phyloP scores from a whole-genome alignment of 805 yeast species.

The Yamadazyma scolyti region DNA sequence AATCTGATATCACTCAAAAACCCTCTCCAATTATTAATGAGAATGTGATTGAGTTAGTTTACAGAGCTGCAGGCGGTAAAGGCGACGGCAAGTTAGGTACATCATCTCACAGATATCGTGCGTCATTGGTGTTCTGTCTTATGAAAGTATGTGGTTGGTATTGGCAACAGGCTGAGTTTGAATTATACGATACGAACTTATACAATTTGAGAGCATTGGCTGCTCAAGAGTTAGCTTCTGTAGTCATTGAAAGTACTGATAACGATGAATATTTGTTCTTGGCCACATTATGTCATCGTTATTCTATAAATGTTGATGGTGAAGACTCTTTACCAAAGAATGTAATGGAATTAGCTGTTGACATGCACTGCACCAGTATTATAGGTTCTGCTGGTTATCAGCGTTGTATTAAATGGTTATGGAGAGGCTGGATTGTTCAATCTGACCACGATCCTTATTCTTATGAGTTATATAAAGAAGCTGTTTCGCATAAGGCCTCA shows the following conservation, averaged over 20 bases:
- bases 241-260: slow-evolving; percentile 58
- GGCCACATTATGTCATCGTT: slow-evolving; percentile 74
- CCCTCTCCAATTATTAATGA: slow-evolving; percentile 59
- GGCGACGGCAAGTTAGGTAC: slow-evolving; percentile 56
- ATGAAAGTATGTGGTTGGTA: slow-evolving; percentile 82
- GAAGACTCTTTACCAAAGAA: slow-evolving; percentile 61
- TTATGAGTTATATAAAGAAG: slow-evolving; percentile 61
- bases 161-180: slow-evolving; percentile 51
- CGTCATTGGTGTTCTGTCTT: slow-evolving; percentile 65
- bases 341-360: slow-evolving; percentile 83
- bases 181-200: slow-evolving; percentile 65
- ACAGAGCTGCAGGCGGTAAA: slow-evolving; percentile 77
- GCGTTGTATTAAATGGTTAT: slow-evolving; percentile 81
- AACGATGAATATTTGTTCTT: slow-evolving; percentile 64
- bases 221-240: slow-evolving; percentile 72
- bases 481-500: slow-evolving; percentile 49
- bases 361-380: slow-evolving; percentile 72
- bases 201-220: slow-evolving; percentile 58
- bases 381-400: slow-evolving; percentile 82
- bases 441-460: slow-evolving; percentile 64
- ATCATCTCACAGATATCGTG: slow-evolving; percentile 59
- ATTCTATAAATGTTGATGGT: slow-evolving; percentile 59
- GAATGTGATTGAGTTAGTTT: slow-evolving; percentile 55
- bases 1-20: slow-evolving; percentile 46
- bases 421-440: slow-evolving; percentile 93